Evolutionary conservation across 2,329 filamentous ascomycete genomes (phyloP).

Genomic region (Akanthomyces uredinophilus): DNA sequence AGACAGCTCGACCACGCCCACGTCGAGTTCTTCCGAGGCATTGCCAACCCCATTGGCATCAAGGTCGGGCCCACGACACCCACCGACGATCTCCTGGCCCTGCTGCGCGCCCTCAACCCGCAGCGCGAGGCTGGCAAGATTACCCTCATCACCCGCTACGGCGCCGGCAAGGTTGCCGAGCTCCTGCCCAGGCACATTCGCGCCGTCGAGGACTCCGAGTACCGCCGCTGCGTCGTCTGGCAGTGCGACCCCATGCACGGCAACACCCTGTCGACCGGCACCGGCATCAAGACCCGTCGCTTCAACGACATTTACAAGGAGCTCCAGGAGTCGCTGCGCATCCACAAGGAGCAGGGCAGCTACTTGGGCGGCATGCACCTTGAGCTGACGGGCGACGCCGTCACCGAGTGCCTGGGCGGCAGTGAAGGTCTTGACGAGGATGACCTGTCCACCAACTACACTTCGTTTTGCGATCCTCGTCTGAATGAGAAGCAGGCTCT

Average conservation of each 20-base stretch:
- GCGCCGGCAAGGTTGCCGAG: constrained; percentile 66
- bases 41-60: constrained; percentile 92
- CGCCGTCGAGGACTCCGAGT: constrained; percentile 76
- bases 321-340: constrained; percentile 73
- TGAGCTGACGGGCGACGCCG: constrained; percentile 90
- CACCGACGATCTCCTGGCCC: constrained; percentile 64
- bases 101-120: constrained; percentile 86
- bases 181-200: constrained; percentile 82
- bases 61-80: constrained; percentile 90
- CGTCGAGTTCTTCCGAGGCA: constrained; percentile 94
- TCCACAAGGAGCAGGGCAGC: constrained; percentile 77
- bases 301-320: constrained; percentile 89
- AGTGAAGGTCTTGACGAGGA: constrained; percentile 83
- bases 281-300: constrained; percentile 84
- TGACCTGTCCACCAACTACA: constrained; percentile 86
- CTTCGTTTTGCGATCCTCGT: constrained; percentile 90
- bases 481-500: constrained; percentile 97
- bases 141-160: constrained; percentile 93
- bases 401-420: constrained; percentile 92
- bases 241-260: constrained; percentile 99
- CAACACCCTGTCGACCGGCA: constrained; percentile 62
- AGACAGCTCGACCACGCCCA: constrained; percentile 89
- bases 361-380: constrained; percentile 93
- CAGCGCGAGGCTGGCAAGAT: constrained; percentile 80
- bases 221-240: constrained; percentile 70